phyloP scores from a whole-genome alignment of 2,329 filamentous ascomycete species.

The Fusarium brevicatenulatum region DNA sequence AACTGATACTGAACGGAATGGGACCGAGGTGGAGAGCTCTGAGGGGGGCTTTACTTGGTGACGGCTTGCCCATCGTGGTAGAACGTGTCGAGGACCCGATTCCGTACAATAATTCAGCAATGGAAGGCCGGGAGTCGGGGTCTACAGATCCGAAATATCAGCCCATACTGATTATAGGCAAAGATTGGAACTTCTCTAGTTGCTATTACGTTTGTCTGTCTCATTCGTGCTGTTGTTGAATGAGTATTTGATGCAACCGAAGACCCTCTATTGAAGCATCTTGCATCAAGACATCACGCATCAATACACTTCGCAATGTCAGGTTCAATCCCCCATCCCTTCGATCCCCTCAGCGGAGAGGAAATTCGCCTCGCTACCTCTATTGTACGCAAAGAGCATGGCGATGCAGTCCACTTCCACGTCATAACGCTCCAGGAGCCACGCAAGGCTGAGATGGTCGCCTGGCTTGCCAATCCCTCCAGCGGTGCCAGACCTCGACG shows the following conservation, averaged over 20 bases:
- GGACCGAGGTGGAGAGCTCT: neutral
- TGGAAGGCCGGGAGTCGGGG: neutral
- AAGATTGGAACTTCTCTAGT: neutral
- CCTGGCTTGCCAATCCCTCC: conserved; percentile 76
- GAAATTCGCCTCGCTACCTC: conserved; percentile 71
- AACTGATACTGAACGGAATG: neutral
- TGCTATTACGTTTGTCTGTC: neutral
- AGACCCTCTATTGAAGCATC: neutral
- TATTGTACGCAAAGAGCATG: conserved; percentile 73
- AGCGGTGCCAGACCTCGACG: conserved; percentile 71
- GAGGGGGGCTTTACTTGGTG: neutral
- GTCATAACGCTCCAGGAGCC: conserved; percentile 87
- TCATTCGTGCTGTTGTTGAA: neutral
- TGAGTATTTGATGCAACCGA: neutral
- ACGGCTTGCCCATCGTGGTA: neutral
- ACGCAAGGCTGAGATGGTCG: conserved; percentile 83
- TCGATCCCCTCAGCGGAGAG: conserved; percentile 67
- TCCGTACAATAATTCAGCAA: neutral
- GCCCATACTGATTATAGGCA: neutral
- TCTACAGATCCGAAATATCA: neutral
- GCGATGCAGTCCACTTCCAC: conserved; percentile 80
- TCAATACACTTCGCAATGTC: neutral
- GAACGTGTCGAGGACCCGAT: neutral
- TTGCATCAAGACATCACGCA: neutral
- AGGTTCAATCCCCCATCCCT: conserved; percentile 33